Base-by-base conservation (phyloP, 192 early-diverging fungal species). In the Linnemannia elongata region DNA sequence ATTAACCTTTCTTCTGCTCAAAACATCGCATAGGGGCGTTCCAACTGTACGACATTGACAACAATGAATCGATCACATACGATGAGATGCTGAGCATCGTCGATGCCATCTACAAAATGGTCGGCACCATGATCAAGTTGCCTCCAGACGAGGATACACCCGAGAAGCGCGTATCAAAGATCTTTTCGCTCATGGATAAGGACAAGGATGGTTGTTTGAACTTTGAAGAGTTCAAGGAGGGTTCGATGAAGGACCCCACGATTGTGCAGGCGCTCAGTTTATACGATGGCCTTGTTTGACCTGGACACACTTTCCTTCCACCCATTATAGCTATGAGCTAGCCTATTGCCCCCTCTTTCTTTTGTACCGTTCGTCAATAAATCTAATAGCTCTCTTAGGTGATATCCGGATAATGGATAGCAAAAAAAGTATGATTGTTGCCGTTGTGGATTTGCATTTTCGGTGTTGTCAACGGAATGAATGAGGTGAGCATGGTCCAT, bases 41-140 rank as follows among this genome's bases (percentile, higher is more conserved):
- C 84, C 94, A 93, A 88, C 89, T 99, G 80, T 99, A 97, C 79
- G 98, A 99, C 88, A 95, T 97, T 63, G 94, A 99, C 82, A 91
- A 95, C 76, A 96, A 99, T 87, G 94, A 96, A 27, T 93, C 91
- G 83, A 96, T 99, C 77, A 95, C 95, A 22, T 92, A 93, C 44
- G 95, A 95, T 24, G 98, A 99, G 90, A 97, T 99, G 97, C 79
- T 96, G 47, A 89, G 89, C 75, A 96, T 99, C 70, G 97, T 98
- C n/a, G 95, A 97, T 75, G 96, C 97, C 15, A 97, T 99, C 74
- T 99, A 98, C 89, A 95, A 95, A 76, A 97, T 97, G 96, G 96
- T 99, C 0, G 97, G 96, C 9, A 95, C 92, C 83, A 97, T 96
- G 95, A 94, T 96, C 52, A 96, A 97, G 81, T 89, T 98, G 77